A percentile compares a stretch with the other conserved stretches of the same genome.
These are phyloP conservation scores for Wickerhamomyces chaumierensis DNA, from an alignment of 805 yeast species.

Conservation along the genomic window DNA sequence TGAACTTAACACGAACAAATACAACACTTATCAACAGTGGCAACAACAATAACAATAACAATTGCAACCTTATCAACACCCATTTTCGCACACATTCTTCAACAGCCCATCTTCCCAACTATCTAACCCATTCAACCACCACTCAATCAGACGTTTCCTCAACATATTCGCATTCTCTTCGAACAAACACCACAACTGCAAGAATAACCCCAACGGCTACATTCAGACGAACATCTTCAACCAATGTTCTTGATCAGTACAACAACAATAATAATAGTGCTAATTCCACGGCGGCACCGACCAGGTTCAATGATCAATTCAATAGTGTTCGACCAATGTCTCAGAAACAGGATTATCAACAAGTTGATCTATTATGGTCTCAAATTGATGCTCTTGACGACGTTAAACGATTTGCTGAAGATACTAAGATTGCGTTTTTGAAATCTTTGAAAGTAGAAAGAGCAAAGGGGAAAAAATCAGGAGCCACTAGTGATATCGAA, in stretches of 20 bases:
- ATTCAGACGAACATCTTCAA: not conserved
- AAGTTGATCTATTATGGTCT: not conserved
- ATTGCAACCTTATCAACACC: too few species aligned
- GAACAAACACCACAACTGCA: not conserved
- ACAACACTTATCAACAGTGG: not conserved
- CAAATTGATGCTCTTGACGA: not conserved
- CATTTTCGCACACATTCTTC: not conserved
- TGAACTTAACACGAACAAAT: not conserved
- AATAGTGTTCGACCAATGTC: not conserved
- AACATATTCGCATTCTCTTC: not conserved
- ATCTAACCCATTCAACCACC: not conserved
- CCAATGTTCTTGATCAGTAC: not conserved
- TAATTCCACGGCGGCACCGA: too few species aligned
- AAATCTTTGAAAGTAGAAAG: not conserved
- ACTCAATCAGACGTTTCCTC: not conserved
- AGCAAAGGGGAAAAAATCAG: too few species aligned
- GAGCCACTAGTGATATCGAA: too few species aligned
- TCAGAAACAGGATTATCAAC: not conserved
- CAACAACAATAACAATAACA: not conserved
- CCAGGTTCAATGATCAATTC: not conserved
- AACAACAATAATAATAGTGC: too few species aligned
- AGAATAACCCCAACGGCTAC: not conserved
- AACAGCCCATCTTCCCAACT: not conserved
- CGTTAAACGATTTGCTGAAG: not conserved
- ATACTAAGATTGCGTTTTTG: too few species aligned